Percentiles rank a stretch among this genome's conserved stretches.
Conservation (phyloP, 2,329 filamentous ascomycete species). For the Zasmidium angulare region DNA sequence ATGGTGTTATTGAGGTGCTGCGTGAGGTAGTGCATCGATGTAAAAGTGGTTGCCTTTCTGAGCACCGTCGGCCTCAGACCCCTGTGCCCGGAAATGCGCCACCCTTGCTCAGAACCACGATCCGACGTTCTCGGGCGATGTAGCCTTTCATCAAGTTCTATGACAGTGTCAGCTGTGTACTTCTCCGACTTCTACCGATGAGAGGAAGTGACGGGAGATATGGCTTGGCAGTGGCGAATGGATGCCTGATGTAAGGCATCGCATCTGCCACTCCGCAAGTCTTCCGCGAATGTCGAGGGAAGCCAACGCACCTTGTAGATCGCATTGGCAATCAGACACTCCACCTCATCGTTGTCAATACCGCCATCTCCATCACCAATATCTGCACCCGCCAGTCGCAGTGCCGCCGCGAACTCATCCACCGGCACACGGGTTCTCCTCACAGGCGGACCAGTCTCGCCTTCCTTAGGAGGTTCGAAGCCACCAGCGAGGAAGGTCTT, state of each 20-base stretch:
- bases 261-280: background rate
- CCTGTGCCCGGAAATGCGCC: constrained; percentile 93
- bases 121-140: constrained; percentile 84
- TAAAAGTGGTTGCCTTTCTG: background rate
- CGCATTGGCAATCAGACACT: constrained; percentile 92
- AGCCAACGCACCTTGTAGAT: constrained; percentile 87
- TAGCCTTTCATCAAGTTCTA: constrained; percentile 97
- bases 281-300: background rate
- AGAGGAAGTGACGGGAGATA: background rate
- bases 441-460: constrained; percentile 56
- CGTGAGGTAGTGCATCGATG: background rate
- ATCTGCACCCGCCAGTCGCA: constrained; percentile 64
- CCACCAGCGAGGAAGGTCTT: constrained; percentile 87
- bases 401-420: constrained; percentile 78
- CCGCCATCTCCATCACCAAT: constrained; percentile 56
- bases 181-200: constrained; percentile 5
- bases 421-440: constrained; percentile 75
- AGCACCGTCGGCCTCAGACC: constrained; percentile 41
- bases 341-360: constrained; percentile 87
- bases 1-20: background rate
- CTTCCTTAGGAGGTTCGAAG: constrained; percentile 74
- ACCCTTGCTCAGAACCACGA: constrained; percentile 88
- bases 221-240: constrained; percentile 5
- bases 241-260: constrained; percentile 15
- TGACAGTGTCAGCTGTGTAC: constrained; percentile 10